A percentile compares a stretch with the other conserved stretches of the same genome.
Evolutionary conservation across 2,329 filamentous ascomycete species (phyloP).

Genomic region (Fusarium secorum): DNA sequence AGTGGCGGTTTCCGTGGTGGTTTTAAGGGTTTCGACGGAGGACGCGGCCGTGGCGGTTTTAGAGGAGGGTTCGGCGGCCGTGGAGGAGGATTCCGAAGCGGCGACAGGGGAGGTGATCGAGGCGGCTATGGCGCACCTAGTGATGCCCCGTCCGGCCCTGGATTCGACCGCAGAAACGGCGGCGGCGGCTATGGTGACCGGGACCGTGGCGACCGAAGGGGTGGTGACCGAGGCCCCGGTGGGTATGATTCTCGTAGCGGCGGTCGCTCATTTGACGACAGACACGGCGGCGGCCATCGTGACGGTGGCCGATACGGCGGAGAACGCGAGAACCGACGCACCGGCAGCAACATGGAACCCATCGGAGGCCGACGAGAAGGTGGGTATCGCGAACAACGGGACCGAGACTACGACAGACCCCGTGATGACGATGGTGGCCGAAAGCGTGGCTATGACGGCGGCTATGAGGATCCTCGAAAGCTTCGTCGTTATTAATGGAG

Average conservation of each 20-base stretch:
- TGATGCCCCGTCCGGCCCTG: conserved; percentile 68
- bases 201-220: conserved; percentile 48
- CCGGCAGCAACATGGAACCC: conserved; percentile 85
- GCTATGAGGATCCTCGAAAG: conserved; percentile 80
- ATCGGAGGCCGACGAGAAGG: conserved; percentile 74
- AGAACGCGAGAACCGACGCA: conserved; percentile 61
- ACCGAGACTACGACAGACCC: conserved; percentile 62
- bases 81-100: conserved; percentile 62
- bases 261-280: conserved; percentile 69
- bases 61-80: conserved; percentile 64
- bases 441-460: conserved; percentile 78
- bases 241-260: conserved; percentile 64
- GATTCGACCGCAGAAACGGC: conserved; percentile 57
- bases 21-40: conserved; percentile 55
- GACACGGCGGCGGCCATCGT: conserved; percentile 59
- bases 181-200: conserved; percentile 54
- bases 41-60: conserved; percentile 54
- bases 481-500: conserved; percentile 65
- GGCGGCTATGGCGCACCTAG: conserved; percentile 62
- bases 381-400: conserved; percentile 60
- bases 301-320: conserved; percentile 47
- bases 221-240: conserved; percentile 61
- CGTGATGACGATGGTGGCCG: conserved; percentile 64
- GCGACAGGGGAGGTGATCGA: conserved; percentile 43
- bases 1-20: conserved; percentile 60